Percentiles rank a stretch among this genome's conserved stretches.
phyloP scores from a whole-genome alignment of 257 asterid species.

The Solanum stenotomum region DNA sequence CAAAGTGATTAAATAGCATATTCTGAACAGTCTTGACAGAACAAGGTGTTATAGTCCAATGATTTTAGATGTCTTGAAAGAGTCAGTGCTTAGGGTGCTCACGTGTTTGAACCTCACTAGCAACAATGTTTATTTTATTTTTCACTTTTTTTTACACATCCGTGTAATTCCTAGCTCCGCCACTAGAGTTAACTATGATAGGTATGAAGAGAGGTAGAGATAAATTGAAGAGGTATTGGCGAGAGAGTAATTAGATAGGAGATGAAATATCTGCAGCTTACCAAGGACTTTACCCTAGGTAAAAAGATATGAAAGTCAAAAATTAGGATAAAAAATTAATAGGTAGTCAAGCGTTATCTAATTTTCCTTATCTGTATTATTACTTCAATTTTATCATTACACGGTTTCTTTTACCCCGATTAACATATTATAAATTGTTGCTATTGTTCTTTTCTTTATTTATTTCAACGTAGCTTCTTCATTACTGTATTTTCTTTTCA shows the following conservation, averaged over 20 bases:
- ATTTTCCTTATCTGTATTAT: not conserved
- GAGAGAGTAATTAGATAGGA: not conserved
- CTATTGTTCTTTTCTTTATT: not conserved
- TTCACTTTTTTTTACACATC: no score
- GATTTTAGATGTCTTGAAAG: no score
- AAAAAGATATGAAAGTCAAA: not conserved
- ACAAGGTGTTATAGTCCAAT: no score
- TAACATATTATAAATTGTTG: not conserved
- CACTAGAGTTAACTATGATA: not conserved
- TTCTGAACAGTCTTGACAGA: no score
- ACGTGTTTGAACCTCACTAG: no score
- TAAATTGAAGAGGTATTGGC: not conserved
- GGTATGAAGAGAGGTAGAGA: not conserved
- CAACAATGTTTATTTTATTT: no score
- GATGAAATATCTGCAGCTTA: not conserved
- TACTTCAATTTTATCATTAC: not conserved
- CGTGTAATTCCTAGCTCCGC: no score
- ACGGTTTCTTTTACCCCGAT: not conserved
- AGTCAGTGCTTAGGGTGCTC: no score
- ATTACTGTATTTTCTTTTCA: not conserved
- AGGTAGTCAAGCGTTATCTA: not conserved
- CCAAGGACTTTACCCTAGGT: not conserved
- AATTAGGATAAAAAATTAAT: not conserved
- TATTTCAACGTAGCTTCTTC: not conserved
- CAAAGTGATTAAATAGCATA: no score